Base-by-base conservation (phyloP, 1,284 basidiomycete species). In the Mycena citricolor region DNA sequence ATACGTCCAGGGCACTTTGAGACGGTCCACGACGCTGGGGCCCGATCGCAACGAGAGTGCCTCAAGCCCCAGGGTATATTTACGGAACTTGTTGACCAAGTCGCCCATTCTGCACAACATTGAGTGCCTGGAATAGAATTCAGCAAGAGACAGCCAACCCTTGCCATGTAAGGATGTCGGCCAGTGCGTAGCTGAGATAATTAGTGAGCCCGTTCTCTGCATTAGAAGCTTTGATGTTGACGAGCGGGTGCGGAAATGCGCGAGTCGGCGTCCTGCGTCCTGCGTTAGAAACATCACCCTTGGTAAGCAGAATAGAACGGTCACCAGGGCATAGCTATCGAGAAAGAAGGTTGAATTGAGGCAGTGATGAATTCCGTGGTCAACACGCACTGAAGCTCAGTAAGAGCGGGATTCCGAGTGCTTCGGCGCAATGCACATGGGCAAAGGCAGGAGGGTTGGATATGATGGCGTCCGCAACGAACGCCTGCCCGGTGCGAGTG, bases 1-100 rank as follows among this genome's bases (percentile, higher is more conserved):
- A 56, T 86, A 87, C 13, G 83, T 82, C 73, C 77, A 83, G 5
- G 84, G 84, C 7, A 85, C 64, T 51, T 79, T 79, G 32, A 83
- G 63, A 20, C 75, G 67, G 49, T 83, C 79, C 3, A 78, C 56
- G 17, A 81, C 61, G 21, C 76, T 71, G 4, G 80, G 74, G 1
- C 80, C 81, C 2, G 72, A 67, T 3, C 68, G 62, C 11, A 74
- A 42, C 1, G 66, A 67, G 2, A 84, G 65, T 0, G 75, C 63
- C 14, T 66, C 65, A 2, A 86, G 61, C 1, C 74, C 72, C 1
- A 87, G 67, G 1, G 71, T 68, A 6, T 64, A 64, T 11, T 65
- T 68, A 22, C 83, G 72, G 60, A 84, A 83, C 10, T 65, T 63
- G 56, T 87, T 83, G 55, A 83, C 73, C 21, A 81, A 66, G 46